Percentiles rank a stretch among this genome's conserved stretches.
Conservation (phyloP, 2,329 filamentous ascomycete genomes). For the Exophiala phaeomuriformis region DNA sequence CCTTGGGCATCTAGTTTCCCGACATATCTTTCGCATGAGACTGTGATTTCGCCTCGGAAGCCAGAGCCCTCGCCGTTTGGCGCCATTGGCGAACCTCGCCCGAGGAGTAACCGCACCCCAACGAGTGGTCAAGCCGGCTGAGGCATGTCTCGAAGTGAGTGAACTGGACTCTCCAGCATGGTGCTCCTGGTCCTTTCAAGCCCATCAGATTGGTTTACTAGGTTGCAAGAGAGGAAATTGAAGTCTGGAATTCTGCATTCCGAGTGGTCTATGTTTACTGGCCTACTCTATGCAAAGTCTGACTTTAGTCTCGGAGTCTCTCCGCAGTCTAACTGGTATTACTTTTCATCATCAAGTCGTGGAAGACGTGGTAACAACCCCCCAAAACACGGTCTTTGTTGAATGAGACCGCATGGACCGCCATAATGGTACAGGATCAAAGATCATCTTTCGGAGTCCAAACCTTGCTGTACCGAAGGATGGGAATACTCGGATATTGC, state of each 20-base stretch:
- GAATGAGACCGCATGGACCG: slow-evolving; percentile 23
- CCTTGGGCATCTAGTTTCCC: slow-evolving; percentile 7
- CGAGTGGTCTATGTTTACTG: neutral
- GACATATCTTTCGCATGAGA: slow-evolving; percentile 1
- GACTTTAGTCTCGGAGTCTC: slow-evolving; percentile 3
- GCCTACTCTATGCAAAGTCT: neutral
- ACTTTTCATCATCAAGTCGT: slow-evolving; percentile 22
- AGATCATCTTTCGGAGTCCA: neutral
- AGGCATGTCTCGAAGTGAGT: neutral
- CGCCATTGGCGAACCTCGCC: slow-evolving; percentile 35
- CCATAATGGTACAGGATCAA: slow-evolving; percentile 15
- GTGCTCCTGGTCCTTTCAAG: neutral
- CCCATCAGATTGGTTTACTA: too few species aligned
- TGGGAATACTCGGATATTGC: neutral
- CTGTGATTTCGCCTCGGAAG: slow-evolving; percentile 2
- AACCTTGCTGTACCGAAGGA: neutral
- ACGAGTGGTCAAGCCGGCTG: neutral
- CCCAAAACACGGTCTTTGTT: slow-evolving; percentile 23
- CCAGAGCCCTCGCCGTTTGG: slow-evolving; percentile 29
- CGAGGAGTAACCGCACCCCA: neutral
- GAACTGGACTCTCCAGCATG: neutral
- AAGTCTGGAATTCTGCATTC: neutral
- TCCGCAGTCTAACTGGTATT: slow-evolving; percentile 5
- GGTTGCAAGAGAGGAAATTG: neutral
- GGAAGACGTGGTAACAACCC: slow-evolving; percentile 25